These are phyloP conservation scores for Cladosporium sp. DNA, from an alignment of 2,329 filamentous ascomycete genomes.

Conservation along the genomic window DNA sequence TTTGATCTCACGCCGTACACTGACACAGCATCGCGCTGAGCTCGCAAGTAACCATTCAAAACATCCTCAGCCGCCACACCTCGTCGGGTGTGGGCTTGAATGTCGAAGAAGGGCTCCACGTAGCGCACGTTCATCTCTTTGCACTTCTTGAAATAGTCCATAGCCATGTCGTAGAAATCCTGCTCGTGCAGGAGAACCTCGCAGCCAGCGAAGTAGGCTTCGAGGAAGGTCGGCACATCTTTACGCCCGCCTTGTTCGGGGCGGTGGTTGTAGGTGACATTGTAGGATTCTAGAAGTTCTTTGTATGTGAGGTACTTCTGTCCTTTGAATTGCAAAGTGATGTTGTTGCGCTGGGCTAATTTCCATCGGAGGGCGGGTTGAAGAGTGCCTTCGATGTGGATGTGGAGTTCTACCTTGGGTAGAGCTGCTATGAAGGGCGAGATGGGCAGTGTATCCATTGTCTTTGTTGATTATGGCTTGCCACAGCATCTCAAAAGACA, in stretches of 20 bases:
- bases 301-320: not conserved
- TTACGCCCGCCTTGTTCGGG: not conserved
- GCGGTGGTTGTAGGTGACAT: not conserved
- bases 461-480: not conserved
- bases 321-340: not conserved
- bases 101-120: not conserved
- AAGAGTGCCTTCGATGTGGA: not conserved
- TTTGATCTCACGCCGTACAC: not conserved
- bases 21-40: not conserved
- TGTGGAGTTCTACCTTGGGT: not conserved
- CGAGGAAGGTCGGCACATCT: not conserved
- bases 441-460: not conserved
- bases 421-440: not conserved
- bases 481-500: no score
- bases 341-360: not conserved
- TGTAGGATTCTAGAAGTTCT: not conserved
- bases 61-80: not conserved
- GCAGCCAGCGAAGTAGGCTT: not conserved
- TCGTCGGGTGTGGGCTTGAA: not conserved
- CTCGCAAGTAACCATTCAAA: not conserved
- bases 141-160: not conserved
- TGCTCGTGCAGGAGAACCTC: not conserved
- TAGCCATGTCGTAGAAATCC: conserved; percentile 3
- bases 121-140: not conserved
- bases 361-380: not conserved